Percentiles rank a stretch among this genome's conserved stretches.
These are phyloP conservation scores for Coniophora puteana DNA, from an alignment of 1,284 basidiomycete genomes.

Conservation along the genomic window DNA sequence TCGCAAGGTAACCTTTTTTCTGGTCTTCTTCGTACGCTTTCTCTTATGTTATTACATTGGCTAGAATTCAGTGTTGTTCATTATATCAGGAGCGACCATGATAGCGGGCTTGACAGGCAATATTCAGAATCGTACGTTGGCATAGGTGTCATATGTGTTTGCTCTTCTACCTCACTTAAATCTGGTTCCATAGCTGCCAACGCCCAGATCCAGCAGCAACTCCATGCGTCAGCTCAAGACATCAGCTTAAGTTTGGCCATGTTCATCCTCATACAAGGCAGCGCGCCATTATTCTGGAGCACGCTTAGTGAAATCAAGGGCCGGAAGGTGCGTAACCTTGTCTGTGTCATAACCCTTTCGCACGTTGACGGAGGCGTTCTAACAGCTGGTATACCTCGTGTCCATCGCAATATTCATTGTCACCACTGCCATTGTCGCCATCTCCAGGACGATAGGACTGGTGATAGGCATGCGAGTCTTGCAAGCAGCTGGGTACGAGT, in stretches of 20 bases:
- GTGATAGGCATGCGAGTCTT: constrained; percentile 70
- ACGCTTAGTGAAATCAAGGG: constrained; percentile 76
- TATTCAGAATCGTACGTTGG: constrained; percentile 60
- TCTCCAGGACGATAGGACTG: constrained; percentile 52
- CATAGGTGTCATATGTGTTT: no score
- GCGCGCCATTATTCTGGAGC: constrained; percentile 62
- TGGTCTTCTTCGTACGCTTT: neutral
- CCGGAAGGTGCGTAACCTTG: constrained; percentile 48
- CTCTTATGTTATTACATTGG: constrained; percentile 1
- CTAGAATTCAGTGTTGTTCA: constrained; percentile 52
- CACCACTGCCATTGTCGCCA: constrained; percentile 60
- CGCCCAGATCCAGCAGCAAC: constrained; percentile 56
- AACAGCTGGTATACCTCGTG: constrained; percentile 58
- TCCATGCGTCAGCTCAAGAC: constrained; percentile 60
- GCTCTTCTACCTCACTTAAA: constrained; percentile 1
- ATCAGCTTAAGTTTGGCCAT: constrained; percentile 73
- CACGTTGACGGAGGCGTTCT: neutral
- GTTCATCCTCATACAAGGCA: constrained; percentile 76
- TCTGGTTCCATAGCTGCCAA: constrained; percentile 46
- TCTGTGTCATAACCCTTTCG: neutral
- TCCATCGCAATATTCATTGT: constrained; percentile 56
- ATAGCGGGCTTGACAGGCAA: constrained; percentile 65
- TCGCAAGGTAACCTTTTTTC: constrained; percentile 46
- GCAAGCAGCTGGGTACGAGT: constrained; percentile 54
- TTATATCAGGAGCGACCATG: constrained; percentile 56